A percentile compares a stretch with the other conserved stretches of the same genome.
phyloP scores from a whole-genome alignment of 2,329 filamentous ascomycete species.

The Penicillium sp. region DNA sequence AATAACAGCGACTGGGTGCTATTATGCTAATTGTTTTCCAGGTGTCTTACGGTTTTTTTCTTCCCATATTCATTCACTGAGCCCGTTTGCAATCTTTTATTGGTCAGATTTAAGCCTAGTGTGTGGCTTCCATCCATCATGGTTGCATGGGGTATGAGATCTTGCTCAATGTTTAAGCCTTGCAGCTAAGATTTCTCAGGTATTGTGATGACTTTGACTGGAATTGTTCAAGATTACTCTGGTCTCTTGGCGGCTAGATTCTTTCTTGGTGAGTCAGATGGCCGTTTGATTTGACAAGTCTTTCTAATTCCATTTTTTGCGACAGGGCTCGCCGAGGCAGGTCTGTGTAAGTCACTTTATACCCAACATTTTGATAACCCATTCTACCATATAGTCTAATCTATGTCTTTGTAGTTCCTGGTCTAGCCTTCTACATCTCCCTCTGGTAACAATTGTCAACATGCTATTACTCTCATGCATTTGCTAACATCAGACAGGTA shows the following conservation, averaged over 20 bases:
- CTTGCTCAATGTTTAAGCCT: conserved; percentile 16
- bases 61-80: conserved; percentile 24
- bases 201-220: conserved; percentile 53
- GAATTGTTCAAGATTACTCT: conserved; percentile 47
- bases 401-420: conserved; percentile 31
- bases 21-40: conserved; percentile 2
- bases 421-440: conserved; percentile 41
- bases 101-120: conserved; percentile 21
- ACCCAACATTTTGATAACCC: too few relatives aligned
- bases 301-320: neutral
- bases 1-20: neutral
- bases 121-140: conserved; percentile 28
- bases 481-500: conserved; percentile 2
- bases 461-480: neutral
- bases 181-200: conserved; percentile 31
- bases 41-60: conserved; percentile 13
- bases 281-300: neutral
- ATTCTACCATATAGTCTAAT: neutral
- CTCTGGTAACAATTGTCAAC: conserved; percentile 34
- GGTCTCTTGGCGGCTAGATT: conserved; percentile 51
- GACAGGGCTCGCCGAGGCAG: conserved; percentile 8
- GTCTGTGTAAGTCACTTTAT: conserved; percentile 3
- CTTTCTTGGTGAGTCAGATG: conserved; percentile 40
- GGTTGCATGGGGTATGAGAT: conserved; percentile 25
- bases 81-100: conserved; percentile 23